Conservation (phyloP, 2,329 filamentous ascomycete genomes). For the Rutstroemia sp. region DNA sequence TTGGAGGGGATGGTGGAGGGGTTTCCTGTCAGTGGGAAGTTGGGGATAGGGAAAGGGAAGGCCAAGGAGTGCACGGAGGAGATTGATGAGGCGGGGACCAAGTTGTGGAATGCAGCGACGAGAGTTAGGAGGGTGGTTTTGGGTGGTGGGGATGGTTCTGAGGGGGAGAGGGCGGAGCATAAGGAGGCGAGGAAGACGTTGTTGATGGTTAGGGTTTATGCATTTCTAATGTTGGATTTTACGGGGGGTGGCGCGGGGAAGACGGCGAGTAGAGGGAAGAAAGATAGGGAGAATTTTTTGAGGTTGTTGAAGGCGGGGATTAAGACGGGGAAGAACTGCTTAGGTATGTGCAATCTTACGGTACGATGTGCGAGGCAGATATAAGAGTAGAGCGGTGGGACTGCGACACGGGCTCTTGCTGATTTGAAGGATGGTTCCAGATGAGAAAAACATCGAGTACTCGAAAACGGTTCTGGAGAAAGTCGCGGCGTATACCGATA, state of each 20-base stretch:
- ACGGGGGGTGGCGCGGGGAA: conserved; percentile 32
- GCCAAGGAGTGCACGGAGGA: conserved; percentile 28
- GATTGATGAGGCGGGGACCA: conserved; percentile 48
- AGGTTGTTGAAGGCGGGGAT: conserved; percentile 61
- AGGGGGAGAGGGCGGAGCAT: neutral
- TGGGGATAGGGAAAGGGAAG: neutral
- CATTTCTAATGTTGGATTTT: conserved; percentile 60
- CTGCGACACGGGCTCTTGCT: neutral
- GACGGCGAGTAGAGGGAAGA: conserved; percentile 19
- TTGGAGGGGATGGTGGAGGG: neutral
- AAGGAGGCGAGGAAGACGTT: conserved; percentile 14
- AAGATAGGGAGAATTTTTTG: conserved; percentile 34
- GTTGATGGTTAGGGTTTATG: conserved; percentile 41
- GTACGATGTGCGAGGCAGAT: neutral
- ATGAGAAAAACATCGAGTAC: conserved; percentile 42
- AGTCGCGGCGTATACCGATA: conserved; percentile 48
- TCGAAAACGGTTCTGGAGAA: conserved; percentile 55
- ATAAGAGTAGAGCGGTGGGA: no score
- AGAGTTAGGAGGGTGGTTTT: conserved; percentile 34
- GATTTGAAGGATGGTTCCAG: conserved; percentile 10
- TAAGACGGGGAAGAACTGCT: conserved; percentile 54
- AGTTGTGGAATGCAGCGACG: conserved; percentile 61
- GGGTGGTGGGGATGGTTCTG: neutral
- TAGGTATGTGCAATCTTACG: conserved; percentile 39
- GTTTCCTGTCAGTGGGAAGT: neutral